phyloP scores from a whole-genome alignment of 805 yeast species.

The Cyberlindnera saturnus region DNA sequence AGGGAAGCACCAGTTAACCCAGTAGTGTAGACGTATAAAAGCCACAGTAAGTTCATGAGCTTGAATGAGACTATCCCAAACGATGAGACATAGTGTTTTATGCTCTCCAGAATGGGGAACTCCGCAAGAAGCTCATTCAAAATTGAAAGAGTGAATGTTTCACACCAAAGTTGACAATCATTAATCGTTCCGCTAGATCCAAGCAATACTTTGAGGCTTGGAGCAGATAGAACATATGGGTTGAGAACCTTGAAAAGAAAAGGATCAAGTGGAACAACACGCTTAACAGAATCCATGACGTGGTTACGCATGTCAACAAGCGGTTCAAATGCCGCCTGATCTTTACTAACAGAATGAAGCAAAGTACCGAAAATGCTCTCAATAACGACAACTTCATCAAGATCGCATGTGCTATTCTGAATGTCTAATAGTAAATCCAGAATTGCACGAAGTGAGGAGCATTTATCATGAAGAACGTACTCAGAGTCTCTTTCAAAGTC shows the following conservation, averaged over 20 bases:
- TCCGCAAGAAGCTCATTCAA: constrained; percentile 1
- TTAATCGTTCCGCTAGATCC: too few species aligned
- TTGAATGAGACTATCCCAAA: constrained; percentile 21
- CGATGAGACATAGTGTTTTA: constrained; percentile 6
- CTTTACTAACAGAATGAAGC: constrained; percentile 23
- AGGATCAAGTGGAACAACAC: constrained; percentile 10
- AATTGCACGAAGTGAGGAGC: constrained; percentile 23
- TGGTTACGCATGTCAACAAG: constrained; percentile 13
- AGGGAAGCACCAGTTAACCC: constrained; percentile 12
- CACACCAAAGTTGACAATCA: constrained; percentile 11
- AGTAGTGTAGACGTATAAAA: constrained; percentile 20
- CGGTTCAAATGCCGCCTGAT: constrained; percentile 6
- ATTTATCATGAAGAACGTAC: constrained; percentile 15
- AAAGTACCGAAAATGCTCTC: constrained; percentile 38
- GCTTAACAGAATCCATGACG: constrained; percentile 3
- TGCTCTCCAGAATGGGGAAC: not conserved
- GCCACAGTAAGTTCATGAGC: constrained; percentile 25
- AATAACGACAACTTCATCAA: constrained; percentile 23
- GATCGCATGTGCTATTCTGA: constrained; percentile 9
- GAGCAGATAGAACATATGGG: not conserved
- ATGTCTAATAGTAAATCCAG: constrained; percentile 23
- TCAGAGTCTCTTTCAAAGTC: constrained; percentile 10
- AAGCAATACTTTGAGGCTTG: not conserved
- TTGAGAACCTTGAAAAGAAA: constrained; percentile 12
- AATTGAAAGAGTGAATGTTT: constrained; percentile 6